Conservation (phyloP, 179 eudicot species). For the Spergularia azorica region DNA sequence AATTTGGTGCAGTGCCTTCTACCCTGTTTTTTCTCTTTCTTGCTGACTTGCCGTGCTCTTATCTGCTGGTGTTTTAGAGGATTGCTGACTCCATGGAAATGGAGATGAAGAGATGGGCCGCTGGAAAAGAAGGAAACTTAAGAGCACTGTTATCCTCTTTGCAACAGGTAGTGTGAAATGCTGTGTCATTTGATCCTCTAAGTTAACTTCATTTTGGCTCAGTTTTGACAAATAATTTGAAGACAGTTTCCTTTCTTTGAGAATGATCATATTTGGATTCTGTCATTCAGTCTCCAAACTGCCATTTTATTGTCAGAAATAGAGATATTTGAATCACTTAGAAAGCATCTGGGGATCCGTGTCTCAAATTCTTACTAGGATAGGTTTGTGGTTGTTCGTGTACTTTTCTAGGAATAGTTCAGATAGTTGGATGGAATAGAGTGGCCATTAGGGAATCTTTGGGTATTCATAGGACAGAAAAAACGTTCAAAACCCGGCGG, state of each 20-base stretch:
- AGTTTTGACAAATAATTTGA: neutral
- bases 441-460: neutral
- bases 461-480: too few species aligned
- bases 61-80: slow-evolving; percentile 49
- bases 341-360: too few species aligned
- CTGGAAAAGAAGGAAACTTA: slow-evolving; percentile 93
- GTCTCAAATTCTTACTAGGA: too few species aligned
- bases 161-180: slow-evolving; percentile 50
- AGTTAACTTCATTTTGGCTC: slow-evolving; percentile 3
- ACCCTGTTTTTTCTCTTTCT: neutral
- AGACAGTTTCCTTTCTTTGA: neutral
- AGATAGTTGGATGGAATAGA: neutral
- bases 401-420: neutral
- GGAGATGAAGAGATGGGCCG: slow-evolving; percentile 85
- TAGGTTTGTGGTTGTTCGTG: neutral
- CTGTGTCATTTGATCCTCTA: neutral
- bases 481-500: too few species aligned
- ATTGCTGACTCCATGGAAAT: slow-evolving; percentile 62
- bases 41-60: slow-evolving; percentile 5
- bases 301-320: neutral
- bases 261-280: neutral
- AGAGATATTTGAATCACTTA: too few species aligned
- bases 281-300: slow-evolving; percentile 2
- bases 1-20: neutral
- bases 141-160: slow-evolving; percentile 79